Percentiles rank a stretch among this genome's conserved stretches.
Evolutionary conservation across 495 filamentous ascomycete genomes (phyloP).

Genomic region (Beverwykella pulmonaria): DNA sequence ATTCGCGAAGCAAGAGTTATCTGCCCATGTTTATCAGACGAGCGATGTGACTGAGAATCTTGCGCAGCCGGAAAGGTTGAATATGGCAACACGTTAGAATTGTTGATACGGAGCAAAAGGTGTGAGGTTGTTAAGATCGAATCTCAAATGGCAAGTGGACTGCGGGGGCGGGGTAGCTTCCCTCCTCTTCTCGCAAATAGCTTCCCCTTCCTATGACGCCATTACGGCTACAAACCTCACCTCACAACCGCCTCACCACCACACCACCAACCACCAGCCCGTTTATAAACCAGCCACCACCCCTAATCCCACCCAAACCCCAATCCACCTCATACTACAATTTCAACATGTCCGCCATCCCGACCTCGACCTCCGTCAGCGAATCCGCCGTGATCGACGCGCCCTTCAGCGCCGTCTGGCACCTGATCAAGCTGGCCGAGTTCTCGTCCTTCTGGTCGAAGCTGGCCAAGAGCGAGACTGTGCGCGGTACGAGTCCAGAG

Average conservation of each 20-base stretch:
- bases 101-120: no score
- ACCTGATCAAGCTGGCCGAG: slow-evolving; percentile 65
- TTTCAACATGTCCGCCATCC: slow-evolving; percentile 53
- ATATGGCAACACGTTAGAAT: no score
- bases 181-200: background rate
- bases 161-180: slow-evolving; percentile 18
- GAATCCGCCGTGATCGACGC: slow-evolving; percentile 68
- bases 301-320: background rate
- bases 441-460: slow-evolving; percentile 64
- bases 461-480: slow-evolving; percentile 57
- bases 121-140: background rate
- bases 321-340: no score
- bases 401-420: slow-evolving; percentile 64
- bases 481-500: slow-evolving; percentile 61
- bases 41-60: no score
- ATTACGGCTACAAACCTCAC: background rate
- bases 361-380: slow-evolving; percentile 64
- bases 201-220: slow-evolving; percentile 12
- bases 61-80: no score
- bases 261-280: background rate
- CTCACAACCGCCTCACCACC: background rate
- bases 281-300: no score
- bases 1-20: background rate
- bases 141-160: background rate
- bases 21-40: no score